A percentile compares a stretch with the other conserved stretches of the same genome.
phyloP scores from a whole-genome alignment of 768 basidiomycete species.

The Macrolepiota fuliginosa region DNA sequence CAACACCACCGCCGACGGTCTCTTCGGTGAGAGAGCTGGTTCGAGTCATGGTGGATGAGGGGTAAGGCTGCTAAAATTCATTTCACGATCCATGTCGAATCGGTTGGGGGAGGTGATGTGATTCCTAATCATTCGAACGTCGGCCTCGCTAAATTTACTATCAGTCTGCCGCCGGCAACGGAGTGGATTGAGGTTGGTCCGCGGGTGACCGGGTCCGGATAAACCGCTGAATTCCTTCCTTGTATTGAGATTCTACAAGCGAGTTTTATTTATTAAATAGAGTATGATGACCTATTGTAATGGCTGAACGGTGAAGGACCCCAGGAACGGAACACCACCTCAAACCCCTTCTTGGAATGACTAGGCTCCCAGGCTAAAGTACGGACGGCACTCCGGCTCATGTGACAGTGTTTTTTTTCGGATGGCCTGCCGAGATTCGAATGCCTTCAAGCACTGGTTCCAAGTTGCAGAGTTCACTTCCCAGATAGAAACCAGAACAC shows the following conservation, averaged over 20 bases:
- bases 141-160: neutral
- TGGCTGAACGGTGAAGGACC: no score
- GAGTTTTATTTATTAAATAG: neutral
- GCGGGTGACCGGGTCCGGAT: neutral
- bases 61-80: neutral
- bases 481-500: no score
- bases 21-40: slow-evolving; percentile 10
- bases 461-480: neutral
- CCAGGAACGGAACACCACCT: no score
- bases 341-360: no score
- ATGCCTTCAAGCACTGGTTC: neutral
- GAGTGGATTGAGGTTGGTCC: neutral
- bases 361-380: neutral
- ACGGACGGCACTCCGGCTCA: neutral
- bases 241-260: neutral
- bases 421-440: neutral
- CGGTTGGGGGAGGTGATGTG: neutral
- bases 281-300: no score
- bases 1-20: neutral
- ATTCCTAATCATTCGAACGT: neutral
- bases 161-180: neutral
- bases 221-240: neutral
- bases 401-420: neutral
- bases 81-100: neutral
- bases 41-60: slow-evolving; percentile 7